Conservation (phyloP, 139 green algal genomes). For the Chlorella sorokiniana region DNA sequence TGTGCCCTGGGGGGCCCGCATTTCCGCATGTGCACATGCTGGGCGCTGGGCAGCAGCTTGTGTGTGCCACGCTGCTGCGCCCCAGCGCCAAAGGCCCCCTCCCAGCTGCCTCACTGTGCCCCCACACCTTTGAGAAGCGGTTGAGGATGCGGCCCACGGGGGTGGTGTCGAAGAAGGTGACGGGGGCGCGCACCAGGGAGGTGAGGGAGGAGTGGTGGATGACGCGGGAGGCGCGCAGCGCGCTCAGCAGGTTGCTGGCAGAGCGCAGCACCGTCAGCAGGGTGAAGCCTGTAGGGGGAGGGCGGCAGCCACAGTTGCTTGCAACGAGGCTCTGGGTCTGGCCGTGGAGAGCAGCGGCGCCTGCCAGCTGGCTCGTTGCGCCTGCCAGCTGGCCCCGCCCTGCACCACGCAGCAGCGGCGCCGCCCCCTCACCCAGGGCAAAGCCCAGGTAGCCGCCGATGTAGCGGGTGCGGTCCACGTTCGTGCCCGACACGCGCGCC, state of each 20-base stretch:
- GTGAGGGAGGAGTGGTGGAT: conserved; percentile 44
- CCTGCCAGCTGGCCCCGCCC: no score
- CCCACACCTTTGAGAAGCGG: conserved; percentile 74
- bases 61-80: not conserved
- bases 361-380: no score
- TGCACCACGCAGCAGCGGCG: not conserved
- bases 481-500: not conserved
- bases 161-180: conserved; percentile 95
- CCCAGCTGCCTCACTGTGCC: not conserved
- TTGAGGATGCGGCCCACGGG: conserved; percentile 91
- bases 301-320: not conserved
- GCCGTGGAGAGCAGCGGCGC: no score
- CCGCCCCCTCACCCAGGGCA: conserved; percentile 32
- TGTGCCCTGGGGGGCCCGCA: no score
- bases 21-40: not conserved
- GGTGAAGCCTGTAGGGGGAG: conserved; percentile 27
- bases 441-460: conserved; percentile 60
- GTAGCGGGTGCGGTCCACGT: conserved; percentile 28
- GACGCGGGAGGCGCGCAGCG: conserved; percentile 40
- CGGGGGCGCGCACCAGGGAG: conserved; percentile 55
- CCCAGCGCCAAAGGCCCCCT: no score
- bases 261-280: conserved; percentile 39
- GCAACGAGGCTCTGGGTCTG: no score
- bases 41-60: not conserved
- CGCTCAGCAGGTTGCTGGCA: conserved; percentile 44